Conservation (phyloP, 169 alveolate species). For the Eimeria falciformis region DNA sequence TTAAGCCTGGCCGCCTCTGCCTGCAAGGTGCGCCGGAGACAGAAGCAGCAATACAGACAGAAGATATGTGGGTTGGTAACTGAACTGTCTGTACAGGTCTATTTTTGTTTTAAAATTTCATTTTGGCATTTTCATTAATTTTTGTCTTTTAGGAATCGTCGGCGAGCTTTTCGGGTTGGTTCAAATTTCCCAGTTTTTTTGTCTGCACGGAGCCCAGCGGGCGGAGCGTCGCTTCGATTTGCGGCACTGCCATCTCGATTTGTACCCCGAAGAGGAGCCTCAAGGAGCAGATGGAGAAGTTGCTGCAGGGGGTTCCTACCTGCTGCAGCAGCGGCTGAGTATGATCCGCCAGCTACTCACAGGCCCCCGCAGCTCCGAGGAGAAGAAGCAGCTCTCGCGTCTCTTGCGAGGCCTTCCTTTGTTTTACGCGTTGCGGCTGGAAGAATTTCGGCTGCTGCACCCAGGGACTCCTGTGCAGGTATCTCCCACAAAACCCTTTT, state of each 20-base stretch:
- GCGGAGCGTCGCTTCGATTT: slow-evolving; percentile 23
- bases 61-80: not conserved
- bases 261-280: not conserved
- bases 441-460: slow-evolving; percentile 35
- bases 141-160: slow-evolving; percentile 2
- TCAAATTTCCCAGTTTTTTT: slow-evolving; percentile 36
- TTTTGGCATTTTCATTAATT: not conserved
- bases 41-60: not conserved
- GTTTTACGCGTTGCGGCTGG: not conserved
- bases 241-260: slow-evolving; percentile 13
- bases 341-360: not conserved
- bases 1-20: slow-evolving; percentile 34
- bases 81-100: not conserved
- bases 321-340: slow-evolving; percentile 13
- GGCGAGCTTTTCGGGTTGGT: slow-evolving; percentile 54
- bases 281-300: not conserved
- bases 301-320: not conserved
- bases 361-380: not conserved
- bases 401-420: slow-evolving; percentile 27
- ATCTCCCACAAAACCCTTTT: not conserved
- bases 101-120: not conserved
- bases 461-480: slow-evolving; percentile 51
- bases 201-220: slow-evolving; percentile 43
- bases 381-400: not conserved
- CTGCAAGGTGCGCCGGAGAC: slow-evolving; percentile 28